Evolutionary conservation across 1,284 basidiomycete species (phyloP).

Genomic region (Austroboletus novae-zelandiae): DNA sequence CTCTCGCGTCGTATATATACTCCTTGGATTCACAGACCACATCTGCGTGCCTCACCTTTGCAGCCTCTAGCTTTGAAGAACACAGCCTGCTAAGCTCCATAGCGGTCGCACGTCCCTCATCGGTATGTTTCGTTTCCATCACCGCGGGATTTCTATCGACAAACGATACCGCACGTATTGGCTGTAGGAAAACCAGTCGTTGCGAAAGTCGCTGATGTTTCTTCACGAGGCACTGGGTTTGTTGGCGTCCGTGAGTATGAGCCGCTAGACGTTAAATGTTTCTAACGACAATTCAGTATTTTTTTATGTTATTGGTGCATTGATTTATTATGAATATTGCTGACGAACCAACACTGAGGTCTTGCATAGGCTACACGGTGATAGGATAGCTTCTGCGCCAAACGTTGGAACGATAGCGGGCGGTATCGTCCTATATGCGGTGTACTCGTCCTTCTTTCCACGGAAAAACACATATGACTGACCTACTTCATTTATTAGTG

Average conservation of each 20-base stretch:
- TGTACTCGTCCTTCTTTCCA: conserved; percentile 33
- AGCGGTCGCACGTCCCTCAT: conserved; percentile 58
- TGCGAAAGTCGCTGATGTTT: conserved; percentile 76
- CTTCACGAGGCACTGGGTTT: conserved; percentile 58
- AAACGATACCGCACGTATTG: conserved; percentile 27
- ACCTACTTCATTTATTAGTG: conserved; percentile 34
- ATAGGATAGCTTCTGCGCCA: conserved; percentile 51
- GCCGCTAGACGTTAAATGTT: not conserved
- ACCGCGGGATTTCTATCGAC: not conserved
- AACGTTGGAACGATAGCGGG: conserved; percentile 48
- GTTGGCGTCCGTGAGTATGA: conserved; percentile 55
- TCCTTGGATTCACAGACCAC: conserved; percentile 72
- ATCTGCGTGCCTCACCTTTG: conserved; percentile 62
- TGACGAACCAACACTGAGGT: not conserved
- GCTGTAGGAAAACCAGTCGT: conserved; percentile 77
- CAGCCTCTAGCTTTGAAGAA: conserved; percentile 56
- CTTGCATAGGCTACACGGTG: conserved; percentile 53
- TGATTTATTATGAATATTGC: not conserved
- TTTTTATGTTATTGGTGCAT: conserved; percentile 53
- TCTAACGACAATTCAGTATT: conserved; percentile 37
- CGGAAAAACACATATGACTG: not conserved
- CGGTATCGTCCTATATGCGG: conserved; percentile 57
- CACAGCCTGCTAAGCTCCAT: conserved; percentile 70
- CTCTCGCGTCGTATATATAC: conserved; percentile 73
- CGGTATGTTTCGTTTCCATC: conserved; percentile 32